These are phyloP conservation scores for Turritis glabra DNA, from an alignment of 345 rosid genomes.

Conservation along the genomic window DNA sequence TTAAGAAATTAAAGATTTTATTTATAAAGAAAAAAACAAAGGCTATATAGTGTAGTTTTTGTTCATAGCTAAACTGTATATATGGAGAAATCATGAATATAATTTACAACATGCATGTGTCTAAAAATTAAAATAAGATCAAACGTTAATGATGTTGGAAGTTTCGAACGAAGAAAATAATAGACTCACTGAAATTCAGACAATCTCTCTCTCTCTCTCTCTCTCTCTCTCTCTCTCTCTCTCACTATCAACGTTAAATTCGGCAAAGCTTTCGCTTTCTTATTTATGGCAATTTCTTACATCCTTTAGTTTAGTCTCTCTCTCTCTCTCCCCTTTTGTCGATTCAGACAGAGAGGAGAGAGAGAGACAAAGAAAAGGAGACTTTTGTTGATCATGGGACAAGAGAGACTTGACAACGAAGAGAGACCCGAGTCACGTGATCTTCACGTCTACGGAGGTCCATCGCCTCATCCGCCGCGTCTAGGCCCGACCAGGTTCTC, in stretches of 20 bases:
- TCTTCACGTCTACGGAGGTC: conserved; percentile 15
- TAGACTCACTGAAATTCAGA: conserved; percentile 10
- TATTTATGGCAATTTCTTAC: conserved; percentile 26
- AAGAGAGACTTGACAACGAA: conserved; percentile 39
- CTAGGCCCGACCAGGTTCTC: conserved; percentile 37
- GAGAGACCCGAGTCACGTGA: conserved; percentile 34
- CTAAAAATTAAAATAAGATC: not conserved
- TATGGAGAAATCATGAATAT: too few relatives aligned
- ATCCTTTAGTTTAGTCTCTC: conserved; percentile 23
- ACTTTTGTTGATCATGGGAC: conserved; percentile 34
- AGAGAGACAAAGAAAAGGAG: not conserved
- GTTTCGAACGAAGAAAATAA: not conserved
- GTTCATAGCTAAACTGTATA: not conserved
- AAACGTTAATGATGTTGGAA: not conserved
- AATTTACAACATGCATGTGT: not conserved
- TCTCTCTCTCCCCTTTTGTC: conserved; percentile 25
- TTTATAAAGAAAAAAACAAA: not conserved
- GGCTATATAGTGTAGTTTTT: not conserved
- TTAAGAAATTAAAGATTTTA: not conserved
- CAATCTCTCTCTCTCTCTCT: conserved; percentile 15
- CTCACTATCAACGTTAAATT: conserved; percentile 17
- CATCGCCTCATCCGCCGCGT: conserved; percentile 33
- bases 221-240: too few relatives aligned
- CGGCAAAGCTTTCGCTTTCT: conserved; percentile 36
- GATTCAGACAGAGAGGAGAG: conserved; percentile 16